phyloP scores from a whole-genome alignment of 2,329 filamentous ascomycete genomes.

The Diaporthe sp. region DNA sequence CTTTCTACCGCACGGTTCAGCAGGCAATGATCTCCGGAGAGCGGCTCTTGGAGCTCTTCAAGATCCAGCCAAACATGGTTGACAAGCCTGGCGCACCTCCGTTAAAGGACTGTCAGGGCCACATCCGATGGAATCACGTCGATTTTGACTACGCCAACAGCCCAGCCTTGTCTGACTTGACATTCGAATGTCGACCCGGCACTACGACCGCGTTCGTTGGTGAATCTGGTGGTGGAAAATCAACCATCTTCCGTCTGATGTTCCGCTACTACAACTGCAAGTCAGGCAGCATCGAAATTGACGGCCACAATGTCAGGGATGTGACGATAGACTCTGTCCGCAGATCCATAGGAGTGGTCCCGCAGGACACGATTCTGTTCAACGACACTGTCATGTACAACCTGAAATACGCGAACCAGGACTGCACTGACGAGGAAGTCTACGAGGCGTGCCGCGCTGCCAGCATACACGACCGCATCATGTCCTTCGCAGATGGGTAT shows the following conservation, averaged over 20 bases:
- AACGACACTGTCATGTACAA: slow-evolving; percentile 71
- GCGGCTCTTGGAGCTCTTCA: slow-evolving; percentile 94
- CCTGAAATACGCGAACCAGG: slow-evolving; percentile 64
- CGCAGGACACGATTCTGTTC: slow-evolving; percentile 87
- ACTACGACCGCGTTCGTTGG: slow-evolving; percentile 97
- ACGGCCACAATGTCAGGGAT: slow-evolving; percentile 86
- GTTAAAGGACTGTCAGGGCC: slow-evolving; percentile 79
- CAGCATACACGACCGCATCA: slow-evolving; percentile 68
- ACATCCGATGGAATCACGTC: slow-evolving; percentile 89
- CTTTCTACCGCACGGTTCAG: slow-evolving; percentile 96
- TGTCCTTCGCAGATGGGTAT: slow-evolving; percentile 67
- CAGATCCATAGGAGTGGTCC: slow-evolving; percentile 92
- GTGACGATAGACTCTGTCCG: slow-evolving; percentile 95
- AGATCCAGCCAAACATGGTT: slow-evolving; percentile 91
- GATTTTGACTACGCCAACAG: slow-evolving; percentile 94
- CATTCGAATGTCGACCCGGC: slow-evolving; percentile 88
- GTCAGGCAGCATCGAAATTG: slow-evolving; percentile 84
- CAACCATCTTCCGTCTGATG: slow-evolving; percentile 93
- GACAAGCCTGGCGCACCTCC: slow-evolving; percentile 77
- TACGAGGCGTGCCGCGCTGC: slow-evolving; percentile 66
- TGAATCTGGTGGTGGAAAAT: slow-evolving; percentile 97
- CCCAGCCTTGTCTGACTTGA: slow-evolving; percentile 85
- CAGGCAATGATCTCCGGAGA: slow-evolving; percentile 98
- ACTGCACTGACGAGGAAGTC: slow-evolving; percentile 63
- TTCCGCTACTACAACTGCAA: slow-evolving; percentile 96